Evolutionary conservation across 2,329 filamentous ascomycete genomes (phyloP), one percentile per base, ranked within the genome.

Genomic region (Exophiala lecanii-corni): DNA sequence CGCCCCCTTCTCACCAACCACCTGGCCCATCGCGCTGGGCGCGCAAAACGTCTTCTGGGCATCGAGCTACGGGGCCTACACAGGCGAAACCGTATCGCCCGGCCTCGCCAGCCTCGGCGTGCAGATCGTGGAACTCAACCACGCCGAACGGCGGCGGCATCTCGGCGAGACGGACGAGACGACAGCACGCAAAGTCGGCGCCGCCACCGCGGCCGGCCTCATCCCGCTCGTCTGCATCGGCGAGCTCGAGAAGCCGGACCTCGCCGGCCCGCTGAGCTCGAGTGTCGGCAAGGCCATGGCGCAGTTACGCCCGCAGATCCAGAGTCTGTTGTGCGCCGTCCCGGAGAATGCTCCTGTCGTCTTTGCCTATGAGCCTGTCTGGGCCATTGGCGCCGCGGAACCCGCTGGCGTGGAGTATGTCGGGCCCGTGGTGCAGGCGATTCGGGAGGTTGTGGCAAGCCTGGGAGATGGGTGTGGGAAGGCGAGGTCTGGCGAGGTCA

Each of bases 281-380:
- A 66, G 72, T 1, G 72, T 83, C 0, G 73, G 72, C 0, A 59
- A 70, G 1, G 85, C 86, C 0, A 74, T 86, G 2, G 63, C 70
- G 10, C 82, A 89, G 62, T 86, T 85, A 56, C 70, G 67, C 25
- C 65, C 68, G 3, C 85, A 91, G 63, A 71, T 94, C 43, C 70
- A 72, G 28, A 69, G 78, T 1, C 79, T 86, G 2, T 60, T 92
- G 39, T 67, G 67, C 1, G 75, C 71, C 0, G 68, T 91, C 5
- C 74, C 80, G 1, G 69, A 70, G 9, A 71, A 78, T 12, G 76
- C 79, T 0, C 82, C 88, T 36, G 74, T 92, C 4, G 76, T 91
- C 5, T 73, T 94, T 44, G 87, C 87, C 1, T 94, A 94, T 59
- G 87, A 94, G 68, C 87, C 87, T 5, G 86, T 92, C 1, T 94